Percentiles rank a stretch among this genome's conserved stretches.
phyloP scores from a whole-genome alignment of 1,284 basidiomycete species.

The Takashimella tepidaria region DNA sequence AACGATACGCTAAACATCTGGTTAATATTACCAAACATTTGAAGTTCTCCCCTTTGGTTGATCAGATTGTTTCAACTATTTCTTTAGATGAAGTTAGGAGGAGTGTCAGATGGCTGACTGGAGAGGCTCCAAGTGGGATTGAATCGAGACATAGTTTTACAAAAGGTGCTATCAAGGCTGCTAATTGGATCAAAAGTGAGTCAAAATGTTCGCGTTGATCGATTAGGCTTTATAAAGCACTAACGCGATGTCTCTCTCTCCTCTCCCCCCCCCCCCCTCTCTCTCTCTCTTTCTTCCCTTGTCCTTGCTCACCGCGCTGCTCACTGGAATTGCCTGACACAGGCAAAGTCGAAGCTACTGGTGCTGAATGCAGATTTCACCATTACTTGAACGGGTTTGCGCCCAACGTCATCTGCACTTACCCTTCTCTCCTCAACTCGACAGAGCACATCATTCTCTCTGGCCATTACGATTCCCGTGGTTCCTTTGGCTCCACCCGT shows the following conservation, averaged over 20 bases:
- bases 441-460: conserved; percentile 56
- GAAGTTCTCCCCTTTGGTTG: conserved; percentile 34
- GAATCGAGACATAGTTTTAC: conserved; percentile 72
- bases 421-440: conserved; percentile 48
- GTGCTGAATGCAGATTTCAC: conserved; percentile 64
- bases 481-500: conserved; percentile 68
- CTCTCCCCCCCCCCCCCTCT: neutral
- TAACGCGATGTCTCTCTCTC: neutral
- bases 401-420: conserved; percentile 71
- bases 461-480: conserved; percentile 80
- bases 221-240: no score
- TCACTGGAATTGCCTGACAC: no score
- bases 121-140: conserved; percentile 62
- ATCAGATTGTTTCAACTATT: conserved; percentile 54
- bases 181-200: conserved; percentile 64
- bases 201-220: conserved; percentile 1
- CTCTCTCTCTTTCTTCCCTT: neutral
- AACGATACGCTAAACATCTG: conserved; percentile 34
- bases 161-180: conserved; percentile 61
- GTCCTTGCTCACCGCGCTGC: neutral
- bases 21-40: conserved; percentile 40
- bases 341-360: conserved; percentile 60
- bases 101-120: conserved; percentile 73
- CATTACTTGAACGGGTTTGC: conserved; percentile 66
- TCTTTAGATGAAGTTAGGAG: conserved; percentile 56